Conservation (phyloP, 192 early-diverging fungal species). For the Mortierella claussenii region DNA sequence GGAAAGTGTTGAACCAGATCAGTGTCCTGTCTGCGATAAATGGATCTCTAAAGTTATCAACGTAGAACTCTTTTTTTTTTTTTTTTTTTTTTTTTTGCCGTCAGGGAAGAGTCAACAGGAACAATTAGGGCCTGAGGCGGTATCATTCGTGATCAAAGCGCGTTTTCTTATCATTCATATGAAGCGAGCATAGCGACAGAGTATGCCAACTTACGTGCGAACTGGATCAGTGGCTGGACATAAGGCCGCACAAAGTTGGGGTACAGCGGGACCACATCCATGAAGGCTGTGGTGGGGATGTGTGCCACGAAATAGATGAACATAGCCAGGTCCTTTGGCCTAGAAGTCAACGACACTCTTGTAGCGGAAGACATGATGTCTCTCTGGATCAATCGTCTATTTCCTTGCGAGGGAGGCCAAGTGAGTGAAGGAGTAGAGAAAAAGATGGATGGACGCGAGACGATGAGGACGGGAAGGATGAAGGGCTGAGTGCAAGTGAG, state of each 20-base stretch:
- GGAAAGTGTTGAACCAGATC: constrained; percentile 73
- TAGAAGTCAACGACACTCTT: constrained; percentile 39
- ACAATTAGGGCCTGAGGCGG: too few species aligned
- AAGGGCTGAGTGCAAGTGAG: too few species aligned
- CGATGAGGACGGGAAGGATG: too few species aligned
- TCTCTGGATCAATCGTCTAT: not conserved
- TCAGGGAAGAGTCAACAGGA: too few species aligned
- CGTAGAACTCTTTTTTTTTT: constrained; percentile 50
- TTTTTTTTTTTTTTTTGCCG: too few species aligned
- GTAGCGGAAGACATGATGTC: constrained; percentile 17
- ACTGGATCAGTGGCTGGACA: constrained; percentile 31
- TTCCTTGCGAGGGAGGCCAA: not conserved
- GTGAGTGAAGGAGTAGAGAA: not conserved
- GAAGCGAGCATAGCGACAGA: too few species aligned
- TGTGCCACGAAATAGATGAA: constrained; percentile 76
- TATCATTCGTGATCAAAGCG: too few species aligned
- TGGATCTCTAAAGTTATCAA: constrained; percentile 67
- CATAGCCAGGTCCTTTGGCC: constrained; percentile 68
- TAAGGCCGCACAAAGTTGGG: constrained; percentile 52
- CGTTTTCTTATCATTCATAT: too few species aligned
- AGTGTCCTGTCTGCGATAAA: constrained; percentile 61
- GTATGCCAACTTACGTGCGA: constrained; percentile 23
- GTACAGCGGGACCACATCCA: constrained; percentile 69
- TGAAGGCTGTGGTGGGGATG: constrained; percentile 72
- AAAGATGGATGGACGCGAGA: too few species aligned